Conservation (phyloP, 768 basidiomycete species). For the Lactarius quietus region DNA sequence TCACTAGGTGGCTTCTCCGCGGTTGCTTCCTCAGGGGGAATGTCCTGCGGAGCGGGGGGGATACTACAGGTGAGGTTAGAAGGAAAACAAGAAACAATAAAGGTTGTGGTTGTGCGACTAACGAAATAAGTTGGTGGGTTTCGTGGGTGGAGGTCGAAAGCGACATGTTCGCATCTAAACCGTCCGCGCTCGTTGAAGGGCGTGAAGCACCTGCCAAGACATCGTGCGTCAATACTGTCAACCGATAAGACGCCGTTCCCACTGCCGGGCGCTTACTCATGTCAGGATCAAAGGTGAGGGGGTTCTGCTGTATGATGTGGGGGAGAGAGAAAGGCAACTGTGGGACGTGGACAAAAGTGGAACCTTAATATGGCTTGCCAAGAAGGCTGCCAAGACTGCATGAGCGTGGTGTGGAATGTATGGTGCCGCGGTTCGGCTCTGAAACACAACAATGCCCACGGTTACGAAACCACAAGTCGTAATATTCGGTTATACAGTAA, state of each 20-base stretch:
- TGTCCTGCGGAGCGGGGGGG: background rate
- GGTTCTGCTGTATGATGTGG: background rate
- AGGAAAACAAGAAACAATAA: background rate
- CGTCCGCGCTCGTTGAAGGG: conserved; percentile 7
- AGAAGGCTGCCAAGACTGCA: no score
- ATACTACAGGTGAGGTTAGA: background rate
- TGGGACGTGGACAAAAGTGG: background rate
- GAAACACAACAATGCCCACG: background rate
- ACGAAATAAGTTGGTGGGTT: conserved; percentile 7
- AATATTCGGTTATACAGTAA: background rate
- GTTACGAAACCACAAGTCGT: background rate
- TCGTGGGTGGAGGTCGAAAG: background rate
- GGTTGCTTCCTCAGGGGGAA: background rate
- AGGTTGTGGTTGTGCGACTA: background rate
- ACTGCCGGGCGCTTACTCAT: conserved; percentile 7
- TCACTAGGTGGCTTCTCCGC: background rate
- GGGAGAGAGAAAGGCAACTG: background rate
- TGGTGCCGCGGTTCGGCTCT: background rate
- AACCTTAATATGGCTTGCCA: background rate
- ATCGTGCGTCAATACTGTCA: background rate
- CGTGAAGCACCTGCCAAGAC: conserved; percentile 18
- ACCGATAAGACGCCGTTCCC: background rate
- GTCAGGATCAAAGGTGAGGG: background rate
- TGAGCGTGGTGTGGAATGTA: background rate
- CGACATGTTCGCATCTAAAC: background rate